phyloP scores from a whole-genome alignment of 768 basidiomycete genomes.

The Nidularia pulvinata region DNA sequence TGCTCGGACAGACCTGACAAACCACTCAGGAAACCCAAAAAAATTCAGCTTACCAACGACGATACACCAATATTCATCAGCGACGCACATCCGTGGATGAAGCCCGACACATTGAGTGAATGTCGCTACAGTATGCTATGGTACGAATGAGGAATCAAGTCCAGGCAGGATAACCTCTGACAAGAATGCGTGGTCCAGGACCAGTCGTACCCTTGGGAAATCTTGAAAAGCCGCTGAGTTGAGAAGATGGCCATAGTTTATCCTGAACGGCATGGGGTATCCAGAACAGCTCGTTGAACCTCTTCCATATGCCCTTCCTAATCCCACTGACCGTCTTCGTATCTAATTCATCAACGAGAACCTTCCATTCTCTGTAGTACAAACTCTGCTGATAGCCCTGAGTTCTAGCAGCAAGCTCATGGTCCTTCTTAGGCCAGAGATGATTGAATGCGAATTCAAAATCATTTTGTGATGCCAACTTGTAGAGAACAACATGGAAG shows the following conservation, averaged over 20 bases:
- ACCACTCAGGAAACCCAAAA: too few relatives aligned
- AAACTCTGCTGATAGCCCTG: constrained; percentile 9
- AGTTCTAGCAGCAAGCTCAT: not conserved
- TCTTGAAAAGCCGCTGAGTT: not conserved
- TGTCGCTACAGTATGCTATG: too few relatives aligned
- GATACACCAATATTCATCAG: too few relatives aligned
- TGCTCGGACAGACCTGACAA: too few relatives aligned
- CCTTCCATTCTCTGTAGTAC: constrained; percentile 9
- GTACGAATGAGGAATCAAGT: too few relatives aligned
- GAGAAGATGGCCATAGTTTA: constrained; percentile 11
- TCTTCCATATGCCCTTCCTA: constrained; percentile 1
- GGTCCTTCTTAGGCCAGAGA: constrained; percentile 7
- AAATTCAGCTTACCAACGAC: too few relatives aligned
- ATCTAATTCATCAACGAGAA: not conserved
- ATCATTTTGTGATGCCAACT: constrained; percentile 2
- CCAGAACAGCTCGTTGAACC: constrained; percentile 13
- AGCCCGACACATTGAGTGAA: too few relatives aligned
- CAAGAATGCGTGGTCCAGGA: not conserved
- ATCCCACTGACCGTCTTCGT: not conserved
- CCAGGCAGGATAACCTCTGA: too few relatives aligned
- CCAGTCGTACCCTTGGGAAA: not conserved
- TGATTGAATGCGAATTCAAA: constrained; percentile 10
- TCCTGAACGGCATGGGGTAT: constrained; percentile 12
- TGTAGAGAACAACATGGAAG: constrained; percentile 11
- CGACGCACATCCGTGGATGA: too few relatives aligned